These are phyloP conservation scores for Erythrophleum fordii DNA, from an alignment of 306 rosid genomes.

Conservation along the genomic window DNA sequence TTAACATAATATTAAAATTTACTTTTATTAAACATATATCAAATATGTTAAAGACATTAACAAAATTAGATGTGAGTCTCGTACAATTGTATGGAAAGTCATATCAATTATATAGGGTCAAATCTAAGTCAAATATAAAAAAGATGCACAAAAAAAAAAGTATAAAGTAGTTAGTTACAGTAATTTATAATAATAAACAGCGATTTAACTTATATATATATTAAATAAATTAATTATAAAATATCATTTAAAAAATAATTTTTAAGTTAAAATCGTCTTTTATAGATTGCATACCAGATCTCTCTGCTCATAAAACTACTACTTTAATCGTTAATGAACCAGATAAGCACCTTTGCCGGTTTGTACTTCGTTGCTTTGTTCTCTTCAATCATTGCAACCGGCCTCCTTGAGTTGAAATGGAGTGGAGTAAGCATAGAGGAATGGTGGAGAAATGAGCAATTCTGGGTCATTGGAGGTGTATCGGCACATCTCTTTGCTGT, in stretches of 20 bases:
- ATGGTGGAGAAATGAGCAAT: slow-evolving; percentile 99
- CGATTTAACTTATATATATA: no score
- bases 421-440: slow-evolving; percentile 98
- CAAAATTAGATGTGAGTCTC: no score
- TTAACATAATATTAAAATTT: not conserved
- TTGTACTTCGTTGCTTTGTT: slow-evolving; percentile 82
- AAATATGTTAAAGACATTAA: not conserved
- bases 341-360: slow-evolving; percentile 96
- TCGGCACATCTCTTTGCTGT: slow-evolving; percentile 92
- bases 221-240: not conserved
- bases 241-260: not conserved
- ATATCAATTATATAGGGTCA: no score
- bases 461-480: slow-evolving; percentile 98
- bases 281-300: no score
- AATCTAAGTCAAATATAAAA: no score
- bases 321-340: slow-evolving; percentile 43
- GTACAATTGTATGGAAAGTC: no score
- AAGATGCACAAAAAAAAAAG: no score
- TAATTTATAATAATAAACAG: no score
- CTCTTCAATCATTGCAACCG: slow-evolving; percentile 82
- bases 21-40: not conserved
- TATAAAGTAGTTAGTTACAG: no score
- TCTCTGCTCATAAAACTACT: not conserved
- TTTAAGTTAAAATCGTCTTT: not conserved
- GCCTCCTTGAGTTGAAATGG: slow-evolving; percentile 97